phyloP scores from a whole-genome alignment of 139 green algal species.

The Trebouxia sp. region DNA sequence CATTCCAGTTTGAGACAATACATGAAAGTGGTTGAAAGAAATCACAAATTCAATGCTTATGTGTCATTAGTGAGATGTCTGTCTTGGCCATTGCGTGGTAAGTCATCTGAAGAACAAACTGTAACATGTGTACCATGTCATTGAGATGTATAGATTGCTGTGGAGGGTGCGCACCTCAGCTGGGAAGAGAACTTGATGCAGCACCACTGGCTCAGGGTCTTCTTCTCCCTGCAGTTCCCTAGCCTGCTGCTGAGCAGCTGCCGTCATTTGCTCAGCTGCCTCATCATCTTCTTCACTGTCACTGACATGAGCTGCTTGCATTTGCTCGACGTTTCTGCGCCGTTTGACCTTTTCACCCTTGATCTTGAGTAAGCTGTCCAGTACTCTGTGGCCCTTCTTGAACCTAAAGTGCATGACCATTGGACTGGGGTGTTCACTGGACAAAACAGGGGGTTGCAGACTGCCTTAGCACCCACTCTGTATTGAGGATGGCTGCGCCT shows the following conservation, averaged over 20 bases:
- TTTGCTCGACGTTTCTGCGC: background rate
- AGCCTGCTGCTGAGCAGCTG: background rate
- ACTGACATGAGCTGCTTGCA: background rate
- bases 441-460: too few species aligned
- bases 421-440: too few species aligned
- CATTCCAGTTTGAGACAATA: too few species aligned
- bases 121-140: too few species aligned
- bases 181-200: constrained; percentile 8
- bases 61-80: too few species aligned
- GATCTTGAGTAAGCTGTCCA: background rate
- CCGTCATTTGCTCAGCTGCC: background rate
- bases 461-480: too few species aligned
- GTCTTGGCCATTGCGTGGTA: too few species aligned
- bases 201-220: background rate
- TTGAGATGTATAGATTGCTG: too few species aligned
- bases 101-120: too few species aligned
- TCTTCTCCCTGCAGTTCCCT: background rate
- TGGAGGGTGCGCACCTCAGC: background rate
- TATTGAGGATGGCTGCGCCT: background rate
- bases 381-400: background rate
- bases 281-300: constrained; percentile 23
- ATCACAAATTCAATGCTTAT: too few species aligned
- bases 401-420: background rate
- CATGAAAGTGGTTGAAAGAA: too few species aligned
- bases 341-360: background rate